Evolutionary conservation across 2,329 filamentous ascomycete genomes (phyloP).

Genomic region (Claviceps citrina): DNA sequence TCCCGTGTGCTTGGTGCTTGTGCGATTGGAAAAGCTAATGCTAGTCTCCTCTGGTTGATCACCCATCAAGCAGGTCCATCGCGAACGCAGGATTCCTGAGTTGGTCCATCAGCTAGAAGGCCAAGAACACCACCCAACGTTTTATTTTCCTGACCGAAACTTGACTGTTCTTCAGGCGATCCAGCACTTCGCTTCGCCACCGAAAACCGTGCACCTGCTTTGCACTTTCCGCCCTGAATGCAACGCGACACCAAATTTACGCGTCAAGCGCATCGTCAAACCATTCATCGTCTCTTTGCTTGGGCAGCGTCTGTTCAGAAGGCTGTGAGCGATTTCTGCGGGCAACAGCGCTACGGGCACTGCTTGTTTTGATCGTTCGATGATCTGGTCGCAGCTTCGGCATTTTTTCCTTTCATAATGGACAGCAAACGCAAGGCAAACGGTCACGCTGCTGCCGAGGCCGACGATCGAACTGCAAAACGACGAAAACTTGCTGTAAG

Average conservation of each 20-base stretch:
- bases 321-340: not conserved
- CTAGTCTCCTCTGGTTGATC: slow-evolving; percentile 2
- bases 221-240: slow-evolving; percentile 2
- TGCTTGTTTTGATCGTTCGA: slow-evolving; percentile 6
- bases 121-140: too few species aligned
- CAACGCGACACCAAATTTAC: slow-evolving; percentile 9
- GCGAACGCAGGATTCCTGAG: not conserved
- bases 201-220: slow-evolving; percentile 1
- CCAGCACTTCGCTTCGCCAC: not conserved
- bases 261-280: slow-evolving; percentile 9
- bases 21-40: slow-evolving; percentile 6
- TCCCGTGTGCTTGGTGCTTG: not conserved
- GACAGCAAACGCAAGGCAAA: slow-evolving; percentile 43
- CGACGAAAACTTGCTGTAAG: slow-evolving; percentile 38
- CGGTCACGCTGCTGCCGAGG: slow-evolving; percentile 28
- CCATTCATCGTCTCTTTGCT: not conserved
- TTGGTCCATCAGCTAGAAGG: not conserved
- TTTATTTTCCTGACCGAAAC: too few species aligned
- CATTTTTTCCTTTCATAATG: slow-evolving; percentile 23
- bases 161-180: not conserved
- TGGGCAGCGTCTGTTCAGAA: not conserved
- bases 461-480: slow-evolving; percentile 39
- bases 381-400: slow-evolving; percentile 14
- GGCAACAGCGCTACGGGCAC: not conserved
- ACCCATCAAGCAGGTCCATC: not conserved